Conservation (phyloP, 2,329 filamentous ascomycete species). For the Phialophora verrucosa region DNA sequence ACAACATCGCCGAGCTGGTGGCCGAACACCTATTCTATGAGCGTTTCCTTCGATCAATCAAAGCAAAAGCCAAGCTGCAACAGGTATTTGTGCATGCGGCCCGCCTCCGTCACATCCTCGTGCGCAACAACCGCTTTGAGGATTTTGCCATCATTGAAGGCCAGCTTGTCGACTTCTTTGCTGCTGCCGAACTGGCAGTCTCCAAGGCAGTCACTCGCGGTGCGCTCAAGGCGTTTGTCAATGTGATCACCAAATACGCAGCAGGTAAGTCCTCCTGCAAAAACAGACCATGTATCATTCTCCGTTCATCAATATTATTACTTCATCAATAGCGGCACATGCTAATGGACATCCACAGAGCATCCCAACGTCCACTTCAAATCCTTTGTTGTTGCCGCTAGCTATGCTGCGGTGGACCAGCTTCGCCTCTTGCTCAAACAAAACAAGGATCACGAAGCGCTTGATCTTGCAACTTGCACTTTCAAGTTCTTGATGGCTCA, state of each 20-base stretch:
- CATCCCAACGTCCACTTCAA: constrained; percentile 35
- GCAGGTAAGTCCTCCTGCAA: background rate
- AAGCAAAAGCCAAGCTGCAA: constrained; percentile 44
- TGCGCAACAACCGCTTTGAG: constrained; percentile 42
- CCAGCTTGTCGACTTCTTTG: constrained; percentile 48
- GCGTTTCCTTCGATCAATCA: constrained; percentile 45
- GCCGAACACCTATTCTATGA: constrained; percentile 53
- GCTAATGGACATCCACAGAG: constrained; percentile 34
- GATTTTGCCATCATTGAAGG: constrained; percentile 44
- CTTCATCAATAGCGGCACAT: background rate
- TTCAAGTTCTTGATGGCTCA: constrained; percentile 36
- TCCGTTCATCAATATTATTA: background rate
- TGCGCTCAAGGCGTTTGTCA: constrained; percentile 33
- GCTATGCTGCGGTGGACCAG: constrained; percentile 24
- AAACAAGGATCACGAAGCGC: constrained; percentile 24
- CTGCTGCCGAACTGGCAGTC: constrained; percentile 19
- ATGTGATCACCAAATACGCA: constrained; percentile 40
- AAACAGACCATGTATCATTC: background rate
- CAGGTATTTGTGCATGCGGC: constrained; percentile 44
- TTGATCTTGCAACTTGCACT: constrained; percentile 32
- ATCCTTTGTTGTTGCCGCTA: constrained; percentile 21
- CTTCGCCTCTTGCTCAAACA: constrained; percentile 22
- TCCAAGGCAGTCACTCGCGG: constrained; percentile 42
- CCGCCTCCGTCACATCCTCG: constrained; percentile 42
- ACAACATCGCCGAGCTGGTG: constrained; percentile 53